Evolutionary conservation across 1,284 basidiomycete genomes (phyloP).

Genomic region (Xerocomus nothofagi): DNA sequence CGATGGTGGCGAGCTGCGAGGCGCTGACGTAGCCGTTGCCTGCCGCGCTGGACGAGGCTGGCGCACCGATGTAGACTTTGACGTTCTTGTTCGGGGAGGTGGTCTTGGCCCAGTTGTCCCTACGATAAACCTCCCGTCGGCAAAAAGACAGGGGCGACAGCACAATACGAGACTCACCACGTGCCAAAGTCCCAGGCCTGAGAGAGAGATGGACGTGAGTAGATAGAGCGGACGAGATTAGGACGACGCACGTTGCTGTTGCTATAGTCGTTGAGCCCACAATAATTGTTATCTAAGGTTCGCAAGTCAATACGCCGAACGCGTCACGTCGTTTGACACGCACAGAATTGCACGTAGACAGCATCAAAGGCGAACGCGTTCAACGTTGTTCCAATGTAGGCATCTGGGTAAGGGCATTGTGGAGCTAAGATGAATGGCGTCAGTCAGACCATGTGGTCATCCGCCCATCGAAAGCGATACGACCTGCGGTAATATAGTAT

Average conservation of each 20-base stretch:
- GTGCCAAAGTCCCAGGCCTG: slow-evolving; percentile 53
- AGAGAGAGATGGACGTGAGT: neutral
- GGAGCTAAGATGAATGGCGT: slow-evolving; percentile 41
- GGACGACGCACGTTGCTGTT: slow-evolving; percentile 41
- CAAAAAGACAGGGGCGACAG: neutral
- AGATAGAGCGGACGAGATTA: neutral
- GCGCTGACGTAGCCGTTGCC: slow-evolving; percentile 52
- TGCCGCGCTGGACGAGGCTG: slow-evolving; percentile 50
- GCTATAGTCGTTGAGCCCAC: slow-evolving; percentile 45
- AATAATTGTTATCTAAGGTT: slow-evolving; percentile 56
- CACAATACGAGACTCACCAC: slow-evolving; percentile 40
- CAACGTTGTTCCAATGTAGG: slow-evolving; percentile 52
- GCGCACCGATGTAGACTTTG: slow-evolving; percentile 65
- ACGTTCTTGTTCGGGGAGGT: slow-evolving; percentile 56
- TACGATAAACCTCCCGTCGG: slow-evolving; percentile 17
- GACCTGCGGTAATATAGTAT: slow-evolving; percentile 56
- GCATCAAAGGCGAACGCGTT: slow-evolving; percentile 60
- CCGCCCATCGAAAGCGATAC: neutral
- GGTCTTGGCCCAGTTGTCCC: slow-evolving; percentile 66
- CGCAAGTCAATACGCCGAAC: slow-evolving; percentile 6
- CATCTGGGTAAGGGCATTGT: slow-evolving; percentile 69
- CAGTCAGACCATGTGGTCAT: slow-evolving; percentile 1
- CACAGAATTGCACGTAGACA: slow-evolving; percentile 62
- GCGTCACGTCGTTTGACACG: slow-evolving; percentile 11
- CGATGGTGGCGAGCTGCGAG: slow-evolving; percentile 45